Evolutionary conservation across 768 basidiomycete genomes (phyloP), one percentile per base, ranked within the genome.

Genomic region (Heimioporus sp.): DNA sequence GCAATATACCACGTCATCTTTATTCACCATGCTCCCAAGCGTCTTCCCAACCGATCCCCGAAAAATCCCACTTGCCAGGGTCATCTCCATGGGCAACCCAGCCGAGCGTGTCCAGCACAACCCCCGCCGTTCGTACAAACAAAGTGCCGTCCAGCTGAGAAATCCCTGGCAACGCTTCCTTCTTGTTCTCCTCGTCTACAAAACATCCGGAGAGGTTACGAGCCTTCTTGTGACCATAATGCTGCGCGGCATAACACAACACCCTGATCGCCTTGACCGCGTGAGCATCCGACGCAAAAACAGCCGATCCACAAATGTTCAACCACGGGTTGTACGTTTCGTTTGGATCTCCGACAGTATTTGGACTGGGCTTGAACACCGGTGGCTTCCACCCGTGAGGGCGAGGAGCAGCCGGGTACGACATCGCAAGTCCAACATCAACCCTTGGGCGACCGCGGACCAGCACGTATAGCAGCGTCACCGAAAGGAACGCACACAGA

Each of bases 41-140:
- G 10, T 75, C 80, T 51, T 83, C 80, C 80, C 82, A 84, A 1
- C 81, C 82, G 37, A 83, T 65, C 4, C 74, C 81, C 62, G 78
- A 80, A 28, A 74, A 53, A 64, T 84, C 82, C 84, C 84, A 85
- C 2, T 59, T 38, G 16, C 78, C 75, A 37, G 67, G 73, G 38
- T 66, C 53, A 62, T 84, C 76, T 4, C 82, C 82, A 65, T 77
- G 68, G 9, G 70, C 61, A 1, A 78, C 76, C 83, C 82, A 85
- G 0, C 83, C 80, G 56, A 83, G 64, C 12, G 68, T 75, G 43
- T 82, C 71, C 76, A 81, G 74, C 66, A 82, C 55, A 31, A 81
- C 72, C 0, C 82, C 82, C 8, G 81, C 83, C 15, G 81, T 76
- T 38, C 82, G 68, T 5, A 80, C 73, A 57, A 85, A 85, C 17